phyloP scores from a whole-genome alignment of 768 basidiomycete species.

The Cystobasidiopsis lactophilus region DNA sequence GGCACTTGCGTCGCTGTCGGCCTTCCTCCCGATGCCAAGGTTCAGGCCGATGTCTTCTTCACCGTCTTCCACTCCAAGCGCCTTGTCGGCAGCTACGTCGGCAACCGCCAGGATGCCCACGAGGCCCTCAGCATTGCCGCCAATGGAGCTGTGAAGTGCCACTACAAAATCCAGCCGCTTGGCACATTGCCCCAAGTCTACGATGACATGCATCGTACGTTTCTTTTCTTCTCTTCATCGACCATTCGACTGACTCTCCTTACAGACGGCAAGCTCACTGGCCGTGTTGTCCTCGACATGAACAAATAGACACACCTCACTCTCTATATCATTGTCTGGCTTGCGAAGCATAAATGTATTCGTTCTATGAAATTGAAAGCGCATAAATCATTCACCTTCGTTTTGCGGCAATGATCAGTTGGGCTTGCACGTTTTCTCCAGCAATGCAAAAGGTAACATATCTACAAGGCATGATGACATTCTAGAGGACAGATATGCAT shows the following conservation, averaged over 20 bases:
- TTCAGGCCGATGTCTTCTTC: conserved; percentile 36
- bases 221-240: not conserved
- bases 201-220: conserved; percentile 1
- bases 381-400: too few species aligned
- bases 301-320: conserved; percentile 2
- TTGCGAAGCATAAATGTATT: too few species aligned
- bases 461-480: too few species aligned
- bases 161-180: not conserved
- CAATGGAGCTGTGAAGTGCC: conserved; percentile 41
- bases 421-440: too few species aligned
- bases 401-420: too few species aligned
- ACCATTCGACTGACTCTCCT: conserved; percentile 1
- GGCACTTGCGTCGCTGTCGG: conserved; percentile 62
- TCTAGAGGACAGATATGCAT: too few species aligned
- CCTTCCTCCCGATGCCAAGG: conserved; percentile 33
- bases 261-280: conserved; percentile 16
- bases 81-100: conserved; percentile 28
- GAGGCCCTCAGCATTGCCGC: conserved; percentile 63
- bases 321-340: too few species aligned
- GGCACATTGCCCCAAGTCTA: conserved; percentile 10
- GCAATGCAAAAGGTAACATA: too few species aligned
- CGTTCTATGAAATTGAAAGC: too few species aligned
- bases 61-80: conserved; percentile 24
- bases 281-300: conserved; percentile 20
- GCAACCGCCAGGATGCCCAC: conserved; percentile 60